These are phyloP conservation scores for Aspergillus latus DNA, from an alignment of 2,329 filamentous ascomycete species.

Conservation along the genomic window DNA sequence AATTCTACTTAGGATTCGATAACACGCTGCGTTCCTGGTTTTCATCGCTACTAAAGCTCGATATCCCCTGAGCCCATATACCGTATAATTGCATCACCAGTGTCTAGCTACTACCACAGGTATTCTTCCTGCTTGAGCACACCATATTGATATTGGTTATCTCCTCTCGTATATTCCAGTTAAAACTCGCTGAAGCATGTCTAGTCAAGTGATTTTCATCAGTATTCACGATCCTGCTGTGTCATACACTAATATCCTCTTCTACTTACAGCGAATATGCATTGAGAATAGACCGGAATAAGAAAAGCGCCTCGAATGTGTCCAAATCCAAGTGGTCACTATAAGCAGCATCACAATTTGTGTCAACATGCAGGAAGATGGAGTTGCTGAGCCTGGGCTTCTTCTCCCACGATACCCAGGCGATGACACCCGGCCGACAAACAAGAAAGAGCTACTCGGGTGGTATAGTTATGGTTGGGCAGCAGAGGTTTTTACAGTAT, in stretches of 20 bases:
- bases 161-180: background rate
- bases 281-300: background rate
- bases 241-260: background rate
- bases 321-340: background rate
- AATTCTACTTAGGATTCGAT: too few species aligned
- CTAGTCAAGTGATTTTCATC: too few species aligned
- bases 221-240: too few species aligned
- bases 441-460: conserved; percentile 78
- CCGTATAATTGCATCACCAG: conserved; percentile 1
- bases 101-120: background rate
- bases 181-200: too few species aligned
- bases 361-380: conserved; percentile 38
- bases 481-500: conserved; percentile 93
- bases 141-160: background rate
- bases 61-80: background rate
- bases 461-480: conserved; percentile 98
- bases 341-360: conserved; percentile 28
- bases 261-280: background rate
- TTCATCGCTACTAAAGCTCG: background rate
- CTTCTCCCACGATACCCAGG: conserved; percentile 64
- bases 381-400: conserved; percentile 23
- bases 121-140: background rate
- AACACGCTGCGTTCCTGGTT: background rate
- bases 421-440: conserved; percentile 87
- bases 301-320: background rate